A percentile compares a stretch with the other conserved stretches of the same genome.
Evolutionary conservation across 2,329 filamentous ascomycete genomes (phyloP).

Genomic region (Emmonsia crescens): DNA sequence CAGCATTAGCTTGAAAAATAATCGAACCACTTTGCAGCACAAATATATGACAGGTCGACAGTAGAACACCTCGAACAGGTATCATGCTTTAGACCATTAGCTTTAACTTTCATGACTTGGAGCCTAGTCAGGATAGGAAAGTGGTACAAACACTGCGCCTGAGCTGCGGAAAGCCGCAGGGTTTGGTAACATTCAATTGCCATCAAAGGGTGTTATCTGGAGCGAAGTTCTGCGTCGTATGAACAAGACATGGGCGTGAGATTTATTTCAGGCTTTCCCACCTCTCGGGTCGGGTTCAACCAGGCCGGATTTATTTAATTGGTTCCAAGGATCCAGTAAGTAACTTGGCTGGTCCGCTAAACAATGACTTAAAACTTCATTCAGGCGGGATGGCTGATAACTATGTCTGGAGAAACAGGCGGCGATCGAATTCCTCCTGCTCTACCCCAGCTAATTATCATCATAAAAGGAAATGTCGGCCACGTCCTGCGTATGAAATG

Average conservation of each 20-base stretch:
- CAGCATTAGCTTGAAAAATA: not conserved
- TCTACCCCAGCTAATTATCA: no score
- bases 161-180: not conserved
- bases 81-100: not conserved
- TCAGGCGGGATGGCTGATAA: not conserved
- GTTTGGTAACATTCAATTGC: not conserved
- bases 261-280: not conserved
- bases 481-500: not conserved
- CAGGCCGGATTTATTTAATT: not conserved
- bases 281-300: not conserved
- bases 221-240: not conserved
- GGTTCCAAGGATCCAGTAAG: not conserved
- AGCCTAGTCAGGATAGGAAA: not conserved
- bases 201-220: not conserved
- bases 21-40: not conserved
- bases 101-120: not conserved
- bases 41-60: not conserved
- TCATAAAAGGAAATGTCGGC: not conserved
- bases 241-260: not conserved
- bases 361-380: not conserved
- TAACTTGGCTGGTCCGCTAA: not conserved
- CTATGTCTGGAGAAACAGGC: not conserved
- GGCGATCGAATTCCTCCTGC: not conserved
- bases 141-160: not conserved
- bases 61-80: not conserved